Base-by-base conservation (phyloP, 345 rosid species). In the Stellera chamaejasme region DNA sequence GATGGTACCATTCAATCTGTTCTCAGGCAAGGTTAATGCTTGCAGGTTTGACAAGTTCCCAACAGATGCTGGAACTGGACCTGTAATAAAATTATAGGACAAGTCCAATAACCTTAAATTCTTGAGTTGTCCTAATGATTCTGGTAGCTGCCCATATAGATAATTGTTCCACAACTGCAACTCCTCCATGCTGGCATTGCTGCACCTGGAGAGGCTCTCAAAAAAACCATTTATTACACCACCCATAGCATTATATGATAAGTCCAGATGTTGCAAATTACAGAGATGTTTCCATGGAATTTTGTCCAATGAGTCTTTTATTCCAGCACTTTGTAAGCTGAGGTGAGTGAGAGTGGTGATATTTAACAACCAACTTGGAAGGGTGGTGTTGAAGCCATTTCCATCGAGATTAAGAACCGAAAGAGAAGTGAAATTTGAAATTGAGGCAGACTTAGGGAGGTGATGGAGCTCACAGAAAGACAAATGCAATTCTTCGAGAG, bases 401-500 rank as follows among this genome's bases (percentile, higher is more conserved):
- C 56, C 25, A 16, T 74, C 66, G 43, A 73, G 70, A 43, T 65
- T 71, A 54, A 73, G 68, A 2, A 54, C 69, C 8, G 11, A 13
- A 57, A 66, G 68, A 3, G 71, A 65, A 10, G 72, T 54, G 6
- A 67, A 28, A 13, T 72, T 72, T 13, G 41, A 10, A 11, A 16
- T 10, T n/a, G 63, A 48, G 16, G 68, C 41, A 8, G 72, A 50
- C 3, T 2, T n/a, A 43, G 76, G 66, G 16, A 68, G 28, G 19
- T 13, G 11, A 5, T 32, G 16, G 23, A 72, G 67, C 39, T 60
- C 63, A 52, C 81, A 68, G 19, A 10, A 36, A 6, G 54, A 44
- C 4, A 73, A 39, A 53, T 56, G 45, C 67, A 76, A 48, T 57
- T 79, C 69, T 6, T 19, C 13, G 8, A 79, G 66, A 1, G 75